Percentiles rank a stretch among this genome's conserved stretches.
These are phyloP conservation scores for Medicago lupulina DNA, from an alignment of 306 rosid genomes.

Conservation along the genomic window DNA sequence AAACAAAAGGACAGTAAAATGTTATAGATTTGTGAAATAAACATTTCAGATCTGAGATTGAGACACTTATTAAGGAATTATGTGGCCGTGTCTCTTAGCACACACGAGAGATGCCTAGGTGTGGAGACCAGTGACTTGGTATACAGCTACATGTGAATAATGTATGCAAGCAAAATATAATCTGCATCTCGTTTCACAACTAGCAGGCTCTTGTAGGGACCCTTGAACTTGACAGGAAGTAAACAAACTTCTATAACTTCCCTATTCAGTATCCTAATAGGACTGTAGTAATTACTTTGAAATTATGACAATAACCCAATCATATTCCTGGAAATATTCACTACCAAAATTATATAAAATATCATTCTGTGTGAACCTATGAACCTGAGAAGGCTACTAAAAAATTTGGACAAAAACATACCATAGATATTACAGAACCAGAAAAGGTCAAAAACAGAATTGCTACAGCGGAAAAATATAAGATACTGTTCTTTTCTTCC, in stretches of 20 bases:
- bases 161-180: not conserved
- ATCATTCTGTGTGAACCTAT: too few relatives aligned
- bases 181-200: not conserved
- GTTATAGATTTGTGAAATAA: not conserved
- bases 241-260: slow-evolving; percentile 2
- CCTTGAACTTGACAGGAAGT: not conserved
- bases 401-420: too few relatives aligned
- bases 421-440: too few relatives aligned
- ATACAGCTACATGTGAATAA: not conserved
- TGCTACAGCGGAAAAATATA: too few relatives aligned
- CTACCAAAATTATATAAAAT: too few relatives aligned
- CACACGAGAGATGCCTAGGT: not conserved
- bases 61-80: not conserved
- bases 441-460: too few relatives aligned
- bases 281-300: not conserved
- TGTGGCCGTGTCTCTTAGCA: not conserved
- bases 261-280: not conserved
- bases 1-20: not conserved
- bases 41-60: not conserved
- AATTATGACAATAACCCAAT: too few relatives aligned
- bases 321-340: too few relatives aligned
- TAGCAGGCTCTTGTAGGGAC: not conserved
- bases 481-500: too few relatives aligned
- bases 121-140: not conserved
- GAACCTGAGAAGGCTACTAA: too few relatives aligned